Evolutionary conservation across 1,284 basidiomycete species (phyloP).

Genomic region (Xerocomus amazonicus): DNA sequence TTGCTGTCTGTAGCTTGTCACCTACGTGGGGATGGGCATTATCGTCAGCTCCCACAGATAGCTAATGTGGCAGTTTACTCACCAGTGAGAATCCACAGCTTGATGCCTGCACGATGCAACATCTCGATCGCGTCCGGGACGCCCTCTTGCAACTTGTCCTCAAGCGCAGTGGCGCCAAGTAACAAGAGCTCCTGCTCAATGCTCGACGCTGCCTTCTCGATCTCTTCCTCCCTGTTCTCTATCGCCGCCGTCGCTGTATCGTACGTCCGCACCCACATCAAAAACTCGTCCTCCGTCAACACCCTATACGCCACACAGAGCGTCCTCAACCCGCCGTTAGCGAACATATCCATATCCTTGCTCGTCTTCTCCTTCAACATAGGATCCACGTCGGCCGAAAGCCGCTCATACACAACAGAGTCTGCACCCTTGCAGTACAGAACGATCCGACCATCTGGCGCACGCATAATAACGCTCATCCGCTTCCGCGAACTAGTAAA

Average conservation of each 20-base stretch:
- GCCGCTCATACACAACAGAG: slow-evolving; percentile 87
- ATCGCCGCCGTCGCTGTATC: slow-evolving; percentile 77
- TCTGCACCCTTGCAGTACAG: slow-evolving; percentile 98
- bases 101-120: slow-evolving; percentile 92
- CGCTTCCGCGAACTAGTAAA: slow-evolving; percentile 93
- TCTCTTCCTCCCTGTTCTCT: slow-evolving; percentile 82
- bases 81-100: slow-evolving; percentile 94
- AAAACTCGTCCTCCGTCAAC: slow-evolving; percentile 80
- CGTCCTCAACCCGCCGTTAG: slow-evolving; percentile 89
- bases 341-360: slow-evolving; percentile 89
- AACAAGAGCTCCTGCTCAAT: slow-evolving; percentile 83
- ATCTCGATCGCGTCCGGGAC: slow-evolving; percentile 95
- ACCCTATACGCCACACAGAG: slow-evolving; percentile 86
- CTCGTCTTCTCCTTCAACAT: slow-evolving; percentile 74
- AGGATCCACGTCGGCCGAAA: slow-evolving; percentile 72
- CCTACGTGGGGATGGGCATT: slow-evolving; percentile 42
- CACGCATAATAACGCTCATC: slow-evolving; percentile 88
- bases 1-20: slow-evolving; percentile 96
- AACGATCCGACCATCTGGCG: slow-evolving; percentile 76
- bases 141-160: slow-evolving; percentile 96
- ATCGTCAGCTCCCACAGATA: background rate
- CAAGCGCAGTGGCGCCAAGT: slow-evolving; percentile 91
- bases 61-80: slow-evolving; percentile 19
- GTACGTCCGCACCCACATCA: slow-evolving; percentile 77
- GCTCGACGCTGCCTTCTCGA: slow-evolving; percentile 82